Evolutionary conservation across 176 grass and related monocot genomes (phyloP).

Genomic region (Cenchrus purpureus): DNA sequence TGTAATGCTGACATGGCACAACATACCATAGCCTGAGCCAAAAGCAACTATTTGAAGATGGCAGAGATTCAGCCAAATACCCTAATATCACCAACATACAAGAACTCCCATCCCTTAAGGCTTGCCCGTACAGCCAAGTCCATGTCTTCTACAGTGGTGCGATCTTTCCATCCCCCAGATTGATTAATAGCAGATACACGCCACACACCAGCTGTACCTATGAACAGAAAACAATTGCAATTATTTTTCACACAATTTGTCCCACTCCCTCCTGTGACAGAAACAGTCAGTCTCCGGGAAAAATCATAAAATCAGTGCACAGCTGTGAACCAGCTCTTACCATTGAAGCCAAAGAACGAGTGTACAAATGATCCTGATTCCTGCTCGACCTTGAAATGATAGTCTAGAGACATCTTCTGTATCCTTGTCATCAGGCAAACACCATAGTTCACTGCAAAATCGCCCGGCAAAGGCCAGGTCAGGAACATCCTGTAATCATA

Average conservation of each 20-base stretch:
- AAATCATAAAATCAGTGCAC: slow-evolving; percentile 17
- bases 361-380: slow-evolving; percentile 84
- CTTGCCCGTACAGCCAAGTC: slow-evolving; percentile 84
- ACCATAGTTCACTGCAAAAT: slow-evolving; percentile 95
- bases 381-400: slow-evolving; percentile 98
- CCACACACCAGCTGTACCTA: slow-evolving; percentile 97
- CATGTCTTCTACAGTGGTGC: slow-evolving; percentile 97
- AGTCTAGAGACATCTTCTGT: slow-evolving; percentile 99
- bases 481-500: slow-evolving; percentile 72
- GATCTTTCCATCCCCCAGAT: slow-evolving; percentile 93
- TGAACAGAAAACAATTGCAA: neutral
- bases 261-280: slow-evolving; percentile 8
- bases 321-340: slow-evolving; percentile 44
- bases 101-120: slow-evolving; percentile 87
- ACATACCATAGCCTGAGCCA: slow-evolving; percentile 22
- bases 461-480: slow-evolving; percentile 64
- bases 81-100: slow-evolving; percentile 92
- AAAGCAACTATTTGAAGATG: neutral
- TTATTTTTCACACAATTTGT: slow-evolving; percentile 1
- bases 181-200: slow-evolving; percentile 87
- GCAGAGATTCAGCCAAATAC: slow-evolving; percentile 47
- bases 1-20: slow-evolving; percentile 18
- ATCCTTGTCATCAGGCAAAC: slow-evolving; percentile 96
- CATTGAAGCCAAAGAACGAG: slow-evolving; percentile 92
- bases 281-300: slow-evolving; percentile 9